Evolutionary conservation across 805 yeast genomes (phyloP).

Genomic region (Candida chilensis): DNA sequence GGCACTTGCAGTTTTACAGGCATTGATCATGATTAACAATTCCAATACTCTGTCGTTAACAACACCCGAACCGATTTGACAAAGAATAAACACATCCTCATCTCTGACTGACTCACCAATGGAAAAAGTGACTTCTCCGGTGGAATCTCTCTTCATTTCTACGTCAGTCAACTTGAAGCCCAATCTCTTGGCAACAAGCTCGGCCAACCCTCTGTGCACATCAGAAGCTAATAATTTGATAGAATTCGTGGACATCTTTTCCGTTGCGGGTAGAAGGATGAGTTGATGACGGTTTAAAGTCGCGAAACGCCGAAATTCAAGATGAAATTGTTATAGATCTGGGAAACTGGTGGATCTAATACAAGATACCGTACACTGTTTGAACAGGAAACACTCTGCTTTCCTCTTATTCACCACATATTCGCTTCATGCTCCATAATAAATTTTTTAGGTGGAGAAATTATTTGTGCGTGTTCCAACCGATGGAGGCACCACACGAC

Average conservation of each 20-base stretch:
- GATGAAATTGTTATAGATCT: too few relatives aligned
- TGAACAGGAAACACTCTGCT: too few relatives aligned
- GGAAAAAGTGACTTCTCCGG: conserved; percentile 67
- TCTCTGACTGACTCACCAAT: conserved; percentile 80
- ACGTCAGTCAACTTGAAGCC: conserved; percentile 56
- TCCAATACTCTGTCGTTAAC: conserved; percentile 73
- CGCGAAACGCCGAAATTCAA: too few relatives aligned
- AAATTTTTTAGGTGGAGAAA: too few relatives aligned
- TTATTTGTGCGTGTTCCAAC: too few relatives aligned
- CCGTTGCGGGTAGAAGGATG: too few relatives aligned
- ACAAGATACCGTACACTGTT: too few relatives aligned
- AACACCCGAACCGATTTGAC: conserved; percentile 73
- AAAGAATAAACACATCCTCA: conserved; percentile 72
- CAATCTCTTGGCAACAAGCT: conserved; percentile 53
- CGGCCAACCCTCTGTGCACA: conserved; percentile 60
- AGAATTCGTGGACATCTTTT: conserved; percentile 61
- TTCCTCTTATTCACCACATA: too few relatives aligned
- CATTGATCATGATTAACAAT: conserved; percentile 68
- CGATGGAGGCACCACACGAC: too few relatives aligned
- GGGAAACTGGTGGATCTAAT: too few relatives aligned
- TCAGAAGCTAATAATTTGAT: conserved; percentile 63
- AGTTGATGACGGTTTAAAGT: too few relatives aligned
- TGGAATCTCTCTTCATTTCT: conserved; percentile 55
- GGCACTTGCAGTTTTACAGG: conserved; percentile 78
- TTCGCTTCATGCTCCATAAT: too few relatives aligned